Conservation (phyloP, 257 asterid genomes). For the Coffea canephora region DNA sequence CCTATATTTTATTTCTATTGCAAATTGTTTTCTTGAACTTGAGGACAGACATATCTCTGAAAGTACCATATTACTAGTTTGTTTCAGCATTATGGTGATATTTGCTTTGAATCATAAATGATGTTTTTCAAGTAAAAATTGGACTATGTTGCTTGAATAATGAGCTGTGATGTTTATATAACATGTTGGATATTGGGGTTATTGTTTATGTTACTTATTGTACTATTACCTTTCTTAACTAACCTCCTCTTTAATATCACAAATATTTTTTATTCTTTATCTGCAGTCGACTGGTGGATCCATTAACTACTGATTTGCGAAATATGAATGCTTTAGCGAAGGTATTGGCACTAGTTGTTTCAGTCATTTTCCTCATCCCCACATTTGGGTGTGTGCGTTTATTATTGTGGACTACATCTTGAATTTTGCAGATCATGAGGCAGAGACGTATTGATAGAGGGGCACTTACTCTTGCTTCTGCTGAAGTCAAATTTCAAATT, state of each 20-base stretch:
- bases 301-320: conserved; percentile 85
- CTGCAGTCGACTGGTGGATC: conserved; percentile 90
- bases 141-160: neutral
- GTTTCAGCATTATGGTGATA: neutral
- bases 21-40: neutral
- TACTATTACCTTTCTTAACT: conserved; percentile 8
- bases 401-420: neutral
- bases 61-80: neutral
- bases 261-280: conserved; percentile 7
- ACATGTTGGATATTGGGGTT: neutral
- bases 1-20: conserved; percentile 1
- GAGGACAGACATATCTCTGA: neutral
- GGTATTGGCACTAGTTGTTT: conserved; percentile 41
- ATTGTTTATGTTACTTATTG: conserved; percentile 6
- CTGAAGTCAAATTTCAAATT: conserved; percentile 96
- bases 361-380: neutral
- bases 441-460: conserved; percentile 95
- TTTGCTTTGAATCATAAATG: neutral
- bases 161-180: neutral
- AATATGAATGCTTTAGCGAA: conserved; percentile 86
- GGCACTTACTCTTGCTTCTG: conserved; percentile 98
- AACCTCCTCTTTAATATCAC: neutral
- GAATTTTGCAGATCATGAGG: conserved; percentile 80
- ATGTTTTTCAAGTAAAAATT: neutral
- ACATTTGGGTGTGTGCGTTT: neutral